phyloP scores from a whole-genome alignment of 2,329 filamentous ascomycete genomes.

The Claviceps pazoutovae region DNA sequence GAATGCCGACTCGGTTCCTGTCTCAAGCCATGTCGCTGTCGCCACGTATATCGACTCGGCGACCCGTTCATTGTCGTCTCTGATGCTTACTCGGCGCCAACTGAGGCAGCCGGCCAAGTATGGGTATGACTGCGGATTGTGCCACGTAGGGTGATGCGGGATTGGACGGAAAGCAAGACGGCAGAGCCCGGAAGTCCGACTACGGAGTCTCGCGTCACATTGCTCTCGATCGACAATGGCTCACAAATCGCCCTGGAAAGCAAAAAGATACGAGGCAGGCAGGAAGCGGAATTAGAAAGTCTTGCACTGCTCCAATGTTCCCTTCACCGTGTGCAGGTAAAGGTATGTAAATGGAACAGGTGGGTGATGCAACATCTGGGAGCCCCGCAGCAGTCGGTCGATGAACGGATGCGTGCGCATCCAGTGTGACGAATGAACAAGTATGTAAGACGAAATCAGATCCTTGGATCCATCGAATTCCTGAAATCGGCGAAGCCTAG shows the following conservation, averaged over 20 bases:
- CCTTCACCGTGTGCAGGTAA: not conserved
- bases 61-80: not conserved
- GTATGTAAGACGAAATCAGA: too few relatives aligned
- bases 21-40: not conserved
- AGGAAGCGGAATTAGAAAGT: not conserved
- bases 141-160: not conserved
- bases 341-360: too few relatives aligned
- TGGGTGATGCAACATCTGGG: not conserved
- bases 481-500: too few relatives aligned
- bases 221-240: not conserved
- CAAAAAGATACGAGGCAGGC: not conserved
- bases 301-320: not conserved
- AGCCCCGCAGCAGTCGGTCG: not conserved
- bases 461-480: too few relatives aligned
- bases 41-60: not conserved
- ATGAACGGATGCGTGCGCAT: not conserved
- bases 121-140: not conserved
- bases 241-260: not conserved
- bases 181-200: not conserved
- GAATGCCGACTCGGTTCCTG: not conserved
- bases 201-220: not conserved
- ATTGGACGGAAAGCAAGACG: not conserved
- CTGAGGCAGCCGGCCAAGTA: not conserved
- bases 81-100: not conserved
- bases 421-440: slow-evolving; percentile 1